phyloP scores from a whole-genome alignment of 78 protist genomes.

The Capsaspora owczarzaki region DNA sequence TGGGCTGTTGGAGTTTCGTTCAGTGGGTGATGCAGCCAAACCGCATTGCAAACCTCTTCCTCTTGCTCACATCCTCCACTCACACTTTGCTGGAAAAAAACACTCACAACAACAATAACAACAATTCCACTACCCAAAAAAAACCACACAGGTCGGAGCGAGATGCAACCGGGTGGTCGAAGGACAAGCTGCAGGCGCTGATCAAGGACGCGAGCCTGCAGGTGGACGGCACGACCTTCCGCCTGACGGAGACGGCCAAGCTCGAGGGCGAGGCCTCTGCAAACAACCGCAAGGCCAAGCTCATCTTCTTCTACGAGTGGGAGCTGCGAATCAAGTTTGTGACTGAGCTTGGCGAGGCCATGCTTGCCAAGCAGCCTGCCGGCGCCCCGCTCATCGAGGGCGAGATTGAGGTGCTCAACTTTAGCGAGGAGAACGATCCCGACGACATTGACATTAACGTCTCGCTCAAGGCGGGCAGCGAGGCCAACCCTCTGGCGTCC shows the following conservation, averaged over 20 bases:
- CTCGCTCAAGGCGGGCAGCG: not conserved
- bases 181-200: not conserved
- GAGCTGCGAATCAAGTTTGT: not conserved
- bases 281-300: slow-evolving; percentile 35
- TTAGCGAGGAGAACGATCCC: slow-evolving; percentile 22
- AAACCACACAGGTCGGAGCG: slow-evolving; percentile 13
- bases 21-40: no score
- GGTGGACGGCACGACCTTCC: not conserved
- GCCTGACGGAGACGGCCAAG: not conserved
- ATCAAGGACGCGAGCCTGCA: not conserved
- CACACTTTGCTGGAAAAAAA: no score
- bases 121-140: no score
- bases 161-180: slow-evolving; percentile 27
- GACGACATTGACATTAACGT: slow-evolving; percentile 16
- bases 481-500: not conserved
- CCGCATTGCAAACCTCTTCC: no score
- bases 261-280: slow-evolving; percentile 24
- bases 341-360: not conserved
- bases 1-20: no score
- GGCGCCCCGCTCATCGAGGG: not conserved
- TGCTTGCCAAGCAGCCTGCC: no score
- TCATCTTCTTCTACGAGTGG: slow-evolving; percentile 30
- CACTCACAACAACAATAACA: no score
- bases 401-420: slow-evolving; percentile 1
- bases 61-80: no score